These are phyloP conservation scores for Erigeron canadensis DNA, from an alignment of 129 eudicot species.

Conservation along the genomic window DNA sequence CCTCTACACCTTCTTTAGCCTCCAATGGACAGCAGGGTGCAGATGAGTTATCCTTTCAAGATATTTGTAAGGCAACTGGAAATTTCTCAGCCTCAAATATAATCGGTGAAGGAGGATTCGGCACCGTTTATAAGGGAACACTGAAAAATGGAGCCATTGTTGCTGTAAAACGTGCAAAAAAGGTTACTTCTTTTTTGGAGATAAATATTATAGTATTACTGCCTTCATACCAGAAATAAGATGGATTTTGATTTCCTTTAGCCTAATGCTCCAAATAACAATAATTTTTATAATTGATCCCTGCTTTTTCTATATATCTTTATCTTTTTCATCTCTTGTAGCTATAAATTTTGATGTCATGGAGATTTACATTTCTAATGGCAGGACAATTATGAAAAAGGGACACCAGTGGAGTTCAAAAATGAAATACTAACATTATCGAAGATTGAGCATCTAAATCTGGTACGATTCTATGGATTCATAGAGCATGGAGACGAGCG, in stretches of 20 bases:
- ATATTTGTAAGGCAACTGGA: constrained; percentile 60
- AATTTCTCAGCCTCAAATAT: constrained; percentile 56
- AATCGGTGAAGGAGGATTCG: constrained; percentile 85
- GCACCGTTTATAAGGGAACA: constrained; percentile 65
- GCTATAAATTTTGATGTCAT: too few relatives aligned
- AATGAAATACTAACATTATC: constrained; percentile 71
- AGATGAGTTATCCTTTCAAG: constrained; percentile 46
- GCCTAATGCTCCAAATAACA: background rate
- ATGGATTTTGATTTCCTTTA: background rate
- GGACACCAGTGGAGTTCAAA: constrained; percentile 52
- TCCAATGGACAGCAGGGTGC: constrained; percentile 30
- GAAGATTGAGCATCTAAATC: constrained; percentile 76
- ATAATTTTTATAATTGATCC: background rate
- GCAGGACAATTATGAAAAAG: constrained; percentile 50
- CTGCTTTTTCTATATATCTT: background rate
- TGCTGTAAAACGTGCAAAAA: constrained; percentile 77
- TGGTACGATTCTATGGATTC: constrained; percentile 65
- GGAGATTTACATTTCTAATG: constrained; percentile 9
- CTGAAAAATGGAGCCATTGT: constrained; percentile 61
- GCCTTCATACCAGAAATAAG: background rate
- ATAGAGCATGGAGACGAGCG: constrained; percentile 69
- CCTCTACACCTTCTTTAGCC: constrained; percentile 38
- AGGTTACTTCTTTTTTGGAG: constrained; percentile 33
- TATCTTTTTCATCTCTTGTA: too few relatives aligned
- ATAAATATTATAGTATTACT: constrained; percentile 12